Conservation (phyloP, 139 green algal species). For the Auxenochlorella protothecoides region DNA sequence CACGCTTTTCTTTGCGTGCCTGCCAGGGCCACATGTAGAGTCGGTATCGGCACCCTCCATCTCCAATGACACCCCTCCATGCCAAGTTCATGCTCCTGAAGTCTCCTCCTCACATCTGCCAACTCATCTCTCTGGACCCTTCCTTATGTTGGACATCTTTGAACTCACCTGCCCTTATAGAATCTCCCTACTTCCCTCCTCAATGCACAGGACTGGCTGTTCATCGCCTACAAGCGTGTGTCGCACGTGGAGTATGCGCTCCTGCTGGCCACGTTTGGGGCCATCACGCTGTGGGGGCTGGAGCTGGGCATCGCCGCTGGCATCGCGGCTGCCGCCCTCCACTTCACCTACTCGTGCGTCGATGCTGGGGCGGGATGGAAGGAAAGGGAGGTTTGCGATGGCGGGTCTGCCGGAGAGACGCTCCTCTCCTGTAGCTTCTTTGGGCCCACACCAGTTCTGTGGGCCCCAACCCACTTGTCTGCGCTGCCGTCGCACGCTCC, state of each 20-base stretch:
- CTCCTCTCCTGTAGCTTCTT: background rate
- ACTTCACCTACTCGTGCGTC: slow-evolving; percentile 58
- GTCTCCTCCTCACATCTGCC: background rate
- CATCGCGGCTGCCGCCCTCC: slow-evolving; percentile 47
- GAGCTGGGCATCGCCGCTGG: slow-evolving; percentile 51
- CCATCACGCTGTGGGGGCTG: slow-evolving; percentile 45
- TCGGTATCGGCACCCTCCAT: no score
- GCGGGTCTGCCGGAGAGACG: background rate
- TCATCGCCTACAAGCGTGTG: slow-evolving; percentile 22
- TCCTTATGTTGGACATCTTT: background rate
- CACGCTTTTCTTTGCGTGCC: no score
- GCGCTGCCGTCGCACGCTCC: no score
- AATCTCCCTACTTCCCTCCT: background rate
- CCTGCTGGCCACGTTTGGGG: slow-evolving; percentile 51
- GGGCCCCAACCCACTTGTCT: no score
- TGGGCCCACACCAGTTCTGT: background rate
- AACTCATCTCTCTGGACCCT: background rate
- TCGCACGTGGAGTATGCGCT: slow-evolving; percentile 49
- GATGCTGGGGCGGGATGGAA: background rate
- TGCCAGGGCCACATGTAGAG: no score
- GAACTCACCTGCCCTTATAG: background rate
- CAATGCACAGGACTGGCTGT: slow-evolving; percentile 26
- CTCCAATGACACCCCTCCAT: no score
- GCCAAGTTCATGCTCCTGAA: background rate
- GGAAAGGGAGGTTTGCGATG: background rate